These are phyloP conservation scores for Penicillium odoratum DNA, from an alignment of 495 filamentous ascomycete species.

Conservation along the genomic window DNA sequence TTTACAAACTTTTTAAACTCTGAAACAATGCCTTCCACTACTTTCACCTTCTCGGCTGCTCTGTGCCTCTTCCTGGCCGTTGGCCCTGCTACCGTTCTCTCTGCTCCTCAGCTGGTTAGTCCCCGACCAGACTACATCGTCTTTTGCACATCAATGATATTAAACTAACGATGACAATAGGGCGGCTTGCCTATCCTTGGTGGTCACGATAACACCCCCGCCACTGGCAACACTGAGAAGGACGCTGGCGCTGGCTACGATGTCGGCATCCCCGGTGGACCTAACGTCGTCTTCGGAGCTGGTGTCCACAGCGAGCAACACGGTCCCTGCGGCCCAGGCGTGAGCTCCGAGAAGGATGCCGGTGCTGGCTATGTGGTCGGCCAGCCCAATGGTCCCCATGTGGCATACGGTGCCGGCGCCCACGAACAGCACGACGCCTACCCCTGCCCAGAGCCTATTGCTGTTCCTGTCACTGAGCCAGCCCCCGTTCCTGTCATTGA, in stretches of 20 bases:
- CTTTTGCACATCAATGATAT: background rate
- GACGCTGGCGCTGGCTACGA: constrained; percentile 30
- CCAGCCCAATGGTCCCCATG: constrained; percentile 35
- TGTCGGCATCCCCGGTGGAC: constrained; percentile 32
- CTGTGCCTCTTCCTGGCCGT: constrained; percentile 39
- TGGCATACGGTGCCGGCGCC: constrained; percentile 22
- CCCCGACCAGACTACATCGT: constrained; percentile 12
- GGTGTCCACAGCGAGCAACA: constrained; percentile 19
- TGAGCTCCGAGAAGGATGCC: constrained; percentile 21
- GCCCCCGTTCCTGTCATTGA: constrained; percentile 3
- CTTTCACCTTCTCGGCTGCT: constrained; percentile 35
- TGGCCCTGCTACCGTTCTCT: constrained; percentile 34
- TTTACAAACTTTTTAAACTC: background rate
- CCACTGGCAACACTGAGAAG: constrained; percentile 27
- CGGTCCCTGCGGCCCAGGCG: constrained; percentile 23
- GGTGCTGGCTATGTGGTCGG: constrained; percentile 24
- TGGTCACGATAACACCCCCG: constrained; percentile 14
- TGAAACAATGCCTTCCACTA: constrained; percentile 32
- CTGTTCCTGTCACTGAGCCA: constrained; percentile 9
- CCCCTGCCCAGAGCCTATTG: constrained; percentile 22
- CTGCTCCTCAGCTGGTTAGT: constrained; percentile 32
- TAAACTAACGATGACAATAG: constrained; percentile 9
- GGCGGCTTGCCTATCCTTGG: constrained; percentile 16
- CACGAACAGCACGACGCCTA: constrained; percentile 23
- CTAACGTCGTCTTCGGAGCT: constrained; percentile 22